Evolutionary conservation across 2,329 filamentous ascomycete genomes (phyloP).

Genomic region (Ophiocordyceps camponoti-saundersi): DNA sequence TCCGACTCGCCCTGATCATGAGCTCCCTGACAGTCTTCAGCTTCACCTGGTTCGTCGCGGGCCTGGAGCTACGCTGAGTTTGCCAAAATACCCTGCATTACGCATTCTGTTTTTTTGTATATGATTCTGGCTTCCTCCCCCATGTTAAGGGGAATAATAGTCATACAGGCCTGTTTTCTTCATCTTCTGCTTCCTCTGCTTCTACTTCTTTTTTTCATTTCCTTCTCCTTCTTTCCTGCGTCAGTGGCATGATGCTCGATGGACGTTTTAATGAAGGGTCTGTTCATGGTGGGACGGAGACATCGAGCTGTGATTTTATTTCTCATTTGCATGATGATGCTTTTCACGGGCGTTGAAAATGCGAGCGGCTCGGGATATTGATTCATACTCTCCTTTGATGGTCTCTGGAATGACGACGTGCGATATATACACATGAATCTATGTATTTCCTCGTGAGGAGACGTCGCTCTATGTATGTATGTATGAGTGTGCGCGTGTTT

Average conservation of each 20-base stretch:
- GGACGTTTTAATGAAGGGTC: neutral
- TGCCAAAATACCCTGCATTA: neutral
- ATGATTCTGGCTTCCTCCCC: neutral
- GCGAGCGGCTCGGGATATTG: neutral
- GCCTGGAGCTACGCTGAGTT: slow-evolving; percentile 21
- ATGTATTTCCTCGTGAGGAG: neutral
- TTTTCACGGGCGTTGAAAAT: neutral
- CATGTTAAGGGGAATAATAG: neutral
- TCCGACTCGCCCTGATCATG: slow-evolving; percentile 36
- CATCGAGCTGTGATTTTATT: neutral
- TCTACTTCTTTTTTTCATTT: neutral
- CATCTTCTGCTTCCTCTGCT: neutral
- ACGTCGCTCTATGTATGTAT: neutral
- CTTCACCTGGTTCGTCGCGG: slow-evolving; percentile 48
- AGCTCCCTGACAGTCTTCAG: slow-evolving; percentile 37
- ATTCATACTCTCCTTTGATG: neutral
- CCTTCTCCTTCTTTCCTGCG: neutral
- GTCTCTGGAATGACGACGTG: neutral
- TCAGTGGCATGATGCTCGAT: neutral
- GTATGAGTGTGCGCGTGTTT: too few species aligned
- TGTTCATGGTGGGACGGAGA: neutral
- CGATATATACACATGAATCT: neutral
- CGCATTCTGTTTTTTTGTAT: neutral
- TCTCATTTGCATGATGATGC: neutral
- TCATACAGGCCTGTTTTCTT: neutral